Conservation (phyloP, 1,139 yeast genomes). For the Yamadazyma blattariae region DNA sequence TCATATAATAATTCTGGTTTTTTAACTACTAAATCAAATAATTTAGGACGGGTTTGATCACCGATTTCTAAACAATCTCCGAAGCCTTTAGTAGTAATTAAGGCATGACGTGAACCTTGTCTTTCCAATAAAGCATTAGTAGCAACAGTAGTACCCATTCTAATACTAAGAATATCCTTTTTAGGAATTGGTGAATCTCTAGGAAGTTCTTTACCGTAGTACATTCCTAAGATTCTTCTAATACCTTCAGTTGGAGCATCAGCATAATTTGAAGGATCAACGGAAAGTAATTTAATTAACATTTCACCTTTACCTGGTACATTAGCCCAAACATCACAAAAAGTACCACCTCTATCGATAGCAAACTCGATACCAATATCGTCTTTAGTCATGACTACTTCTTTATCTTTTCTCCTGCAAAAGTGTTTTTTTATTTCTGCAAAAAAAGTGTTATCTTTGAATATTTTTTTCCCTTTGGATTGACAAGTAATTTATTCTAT, state of each 20-base stretch:
- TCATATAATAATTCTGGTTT: conserved; percentile 60
- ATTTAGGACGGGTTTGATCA: conserved; percentile 67
- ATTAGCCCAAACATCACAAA: conserved; percentile 18
- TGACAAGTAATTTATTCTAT: background rate
- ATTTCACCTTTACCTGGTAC: conserved; percentile 11
- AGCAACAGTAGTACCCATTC: conserved; percentile 83
- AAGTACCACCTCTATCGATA: conserved; percentile 22
- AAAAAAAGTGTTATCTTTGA: too few species aligned
- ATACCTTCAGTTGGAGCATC: conserved; percentile 23
- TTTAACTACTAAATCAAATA: conserved; percentile 58
- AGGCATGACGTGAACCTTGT: conserved; percentile 62
- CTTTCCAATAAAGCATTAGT: conserved; percentile 70
- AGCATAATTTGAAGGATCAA: conserved; percentile 18
- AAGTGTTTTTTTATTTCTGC: background rate
- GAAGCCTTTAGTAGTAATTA: conserved; percentile 62
- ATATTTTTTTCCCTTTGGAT: too few species aligned
- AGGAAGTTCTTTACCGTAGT: conserved; percentile 11
- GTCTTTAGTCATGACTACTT: too few species aligned
- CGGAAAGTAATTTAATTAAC: conserved; percentile 18
- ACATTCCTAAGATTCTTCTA: conserved; percentile 17
- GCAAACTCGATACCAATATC: conserved; percentile 12
- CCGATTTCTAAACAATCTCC: conserved; percentile 64
- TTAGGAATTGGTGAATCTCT: conserved; percentile 20
- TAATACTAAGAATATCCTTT: conserved; percentile 41
- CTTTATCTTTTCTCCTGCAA: too few species aligned